Base-by-base conservation (phyloP, 257 asterid genomes). In the Solanum chiquidenum region DNA sequence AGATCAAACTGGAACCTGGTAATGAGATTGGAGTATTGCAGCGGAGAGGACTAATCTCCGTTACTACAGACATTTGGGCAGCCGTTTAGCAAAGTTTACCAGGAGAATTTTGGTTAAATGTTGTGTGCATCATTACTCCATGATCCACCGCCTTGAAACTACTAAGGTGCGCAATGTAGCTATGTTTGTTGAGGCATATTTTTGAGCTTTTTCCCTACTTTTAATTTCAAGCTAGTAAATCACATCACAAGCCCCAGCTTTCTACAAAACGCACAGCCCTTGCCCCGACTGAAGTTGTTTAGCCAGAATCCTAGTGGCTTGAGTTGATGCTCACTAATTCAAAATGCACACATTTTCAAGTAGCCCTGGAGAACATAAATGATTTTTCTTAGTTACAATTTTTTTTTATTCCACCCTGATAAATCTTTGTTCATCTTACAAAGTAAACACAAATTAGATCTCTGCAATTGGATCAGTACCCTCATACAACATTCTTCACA, bases 11-110 rank as follows among this genome's bases (percentile, higher is more conserved):
- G 77, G 85, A 49, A n/a, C 73, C 34, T 52, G 69, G 85, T 52
- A 82, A 86, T 33, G 90, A 82, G 86, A 89, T 29, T 89, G 49
- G 87, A 89, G 3, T 86, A 83, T 68, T 72, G 87, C 89, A 13
- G 80, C 35, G 11, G 87, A 86, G 72, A 73, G 86, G 83, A 86
- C 86, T 12, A 55, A 82, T 72, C 27, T 12, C 83, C 37, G 71
- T n/a, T 89, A 86, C 84, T 68, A 86, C 18, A 74, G 60, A n/a
- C 38, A 62, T 13, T 21, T 89, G 55, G 87, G 1, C 89, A 89
- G 44, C 9, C 58, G 6, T 49, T 89, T 34, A 71, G 72, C 40
- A 60, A 87, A 9, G 89, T 31, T 12, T 73, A 72, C 29, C 42
- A 72, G n/a, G 80, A 42, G 29, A 72, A 72, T 13, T 72, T 89